phyloP scores from a whole-genome alignment of 495 filamentous ascomycete genomes.

The Cercophora samala region DNA sequence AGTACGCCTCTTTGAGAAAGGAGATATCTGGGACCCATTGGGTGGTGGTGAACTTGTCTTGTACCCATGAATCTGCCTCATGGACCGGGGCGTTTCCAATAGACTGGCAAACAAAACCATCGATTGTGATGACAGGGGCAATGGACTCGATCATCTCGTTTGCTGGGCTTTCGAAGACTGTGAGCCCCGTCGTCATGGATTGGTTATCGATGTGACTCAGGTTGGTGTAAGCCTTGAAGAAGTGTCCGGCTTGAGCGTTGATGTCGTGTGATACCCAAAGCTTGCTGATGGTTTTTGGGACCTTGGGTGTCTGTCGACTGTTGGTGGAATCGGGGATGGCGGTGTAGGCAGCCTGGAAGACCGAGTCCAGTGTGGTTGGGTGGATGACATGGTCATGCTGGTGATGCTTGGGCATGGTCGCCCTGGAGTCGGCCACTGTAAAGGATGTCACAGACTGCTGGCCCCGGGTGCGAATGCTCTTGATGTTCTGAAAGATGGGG shows the following conservation, averaged over 20 bases:
- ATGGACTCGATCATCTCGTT: background rate
- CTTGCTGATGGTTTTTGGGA: constrained; percentile 27
- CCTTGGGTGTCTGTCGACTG: constrained; percentile 17
- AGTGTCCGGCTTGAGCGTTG: constrained; percentile 12
- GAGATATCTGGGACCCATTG: constrained; percentile 32
- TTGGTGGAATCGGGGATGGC: constrained; percentile 23
- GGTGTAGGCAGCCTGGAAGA: constrained; percentile 38
- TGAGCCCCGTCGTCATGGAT: constrained; percentile 21
- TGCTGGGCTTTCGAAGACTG: constrained; percentile 15
- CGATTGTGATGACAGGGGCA: constrained; percentile 21
- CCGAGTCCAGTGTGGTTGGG: constrained; percentile 45
- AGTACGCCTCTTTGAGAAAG: constrained; percentile 23
- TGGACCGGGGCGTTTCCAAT: constrained; percentile 21
- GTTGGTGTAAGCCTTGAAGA: constrained; percentile 25
- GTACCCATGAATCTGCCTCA: constrained; percentile 13
- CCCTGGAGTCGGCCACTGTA: constrained; percentile 37
- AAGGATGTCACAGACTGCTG: constrained; percentile 30
- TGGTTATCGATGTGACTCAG: constrained; percentile 25
- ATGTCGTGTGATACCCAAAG: constrained; percentile 29
- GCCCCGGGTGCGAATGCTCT: constrained; percentile 24
- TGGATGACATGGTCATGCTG: constrained; percentile 46
- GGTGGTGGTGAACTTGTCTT: constrained; percentile 25
- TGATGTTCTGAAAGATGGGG: constrained; percentile 38
- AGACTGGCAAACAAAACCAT: constrained; percentile 29
- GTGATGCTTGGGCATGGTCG: constrained; percentile 43